Base-by-base conservation (phyloP, 129 eudicot species). In the Artemisia annua region DNA sequence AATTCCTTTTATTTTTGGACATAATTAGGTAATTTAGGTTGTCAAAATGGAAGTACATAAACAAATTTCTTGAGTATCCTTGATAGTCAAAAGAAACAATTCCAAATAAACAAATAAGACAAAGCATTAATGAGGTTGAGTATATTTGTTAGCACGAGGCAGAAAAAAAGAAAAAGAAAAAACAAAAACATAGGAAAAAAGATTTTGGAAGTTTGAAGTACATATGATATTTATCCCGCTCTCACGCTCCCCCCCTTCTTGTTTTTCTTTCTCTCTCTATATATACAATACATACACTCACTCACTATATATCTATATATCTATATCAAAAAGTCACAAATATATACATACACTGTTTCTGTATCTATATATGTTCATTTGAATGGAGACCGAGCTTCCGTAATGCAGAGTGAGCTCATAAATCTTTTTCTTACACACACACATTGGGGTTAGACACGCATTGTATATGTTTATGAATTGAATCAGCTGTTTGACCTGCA, bases 141-240 rank as follows among this genome's bases (percentile, higher is more conserved):
- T 51, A 51, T 51, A 51, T 65, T 70, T 70, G 64, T 54, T 70
- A n/a, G 44, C 8, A 35, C 44, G 9, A 35, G 44, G 8, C 8
- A 35, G 7, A 6, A 4, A 35, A 6, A 35, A 0, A 35, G 22
- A 1, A 1, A 35, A 5, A 7, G 1, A 35, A 35, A 35, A 35
- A 7, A 35, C 4, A 35, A 35, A 35, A 35, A 35, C 44, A 35
- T 50, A 5, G 26, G 26, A 24, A 12, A 4, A 51, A 63, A 63
- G 71, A 52, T 68, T 76, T 80, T 58, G 54, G 62, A 84, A 32
- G 83, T 78, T 84, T 82, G 80, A 86, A 84, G 82, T 74, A 63
- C 60, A 65, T 70, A 66, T 56, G 16, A 28, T 28, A 28, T 30
- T 30, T 70, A 72, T 69, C 61, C 70, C 96, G 91, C 91, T 84